Conservation (phyloP, 306 rosid species). For the Spatholobus suberectus region DNA sequence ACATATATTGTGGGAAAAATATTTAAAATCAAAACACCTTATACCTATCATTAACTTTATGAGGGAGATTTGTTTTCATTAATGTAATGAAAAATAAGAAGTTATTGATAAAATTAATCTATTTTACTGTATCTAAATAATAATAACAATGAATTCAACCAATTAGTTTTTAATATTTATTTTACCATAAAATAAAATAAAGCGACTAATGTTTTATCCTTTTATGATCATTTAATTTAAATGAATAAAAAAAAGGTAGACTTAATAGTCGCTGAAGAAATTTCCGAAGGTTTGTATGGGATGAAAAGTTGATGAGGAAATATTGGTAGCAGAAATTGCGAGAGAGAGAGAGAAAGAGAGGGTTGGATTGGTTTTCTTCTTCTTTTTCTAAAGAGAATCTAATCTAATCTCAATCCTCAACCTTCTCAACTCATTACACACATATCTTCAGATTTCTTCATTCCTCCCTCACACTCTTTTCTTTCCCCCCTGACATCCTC, state of each 20-base stretch:
- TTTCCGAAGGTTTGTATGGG: constrained; percentile 15
- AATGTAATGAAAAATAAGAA: neutral
- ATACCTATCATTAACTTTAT: too few species aligned
- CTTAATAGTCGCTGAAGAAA: constrained; percentile 30
- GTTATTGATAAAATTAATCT: neutral
- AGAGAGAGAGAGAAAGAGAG: constrained; percentile 20
- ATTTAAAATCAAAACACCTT: neutral
- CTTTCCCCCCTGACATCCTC: neutral
- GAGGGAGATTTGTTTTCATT: neutral
- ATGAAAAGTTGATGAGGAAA: constrained; percentile 25
- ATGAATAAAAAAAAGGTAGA: neutral
- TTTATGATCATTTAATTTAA: constrained; percentile 3
- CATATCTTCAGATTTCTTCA: constrained; percentile 15
- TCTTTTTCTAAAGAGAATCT: constrained; percentile 16
- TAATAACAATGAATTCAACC: neutral
- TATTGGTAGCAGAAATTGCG: constrained; percentile 28
- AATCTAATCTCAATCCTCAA: constrained; percentile 38
- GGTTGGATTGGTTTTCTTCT: constrained; percentile 34
- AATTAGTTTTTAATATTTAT: too few species aligned
- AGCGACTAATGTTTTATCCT: neutral
- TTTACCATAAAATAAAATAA: neutral
- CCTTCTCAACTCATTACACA: neutral
- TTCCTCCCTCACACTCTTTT: neutral
- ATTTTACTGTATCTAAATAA: neutral
- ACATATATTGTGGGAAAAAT: neutral